Evolutionary conservation across 805 yeast species (phyloP).

Genomic region (Blastobotrys terrestris): DNA sequence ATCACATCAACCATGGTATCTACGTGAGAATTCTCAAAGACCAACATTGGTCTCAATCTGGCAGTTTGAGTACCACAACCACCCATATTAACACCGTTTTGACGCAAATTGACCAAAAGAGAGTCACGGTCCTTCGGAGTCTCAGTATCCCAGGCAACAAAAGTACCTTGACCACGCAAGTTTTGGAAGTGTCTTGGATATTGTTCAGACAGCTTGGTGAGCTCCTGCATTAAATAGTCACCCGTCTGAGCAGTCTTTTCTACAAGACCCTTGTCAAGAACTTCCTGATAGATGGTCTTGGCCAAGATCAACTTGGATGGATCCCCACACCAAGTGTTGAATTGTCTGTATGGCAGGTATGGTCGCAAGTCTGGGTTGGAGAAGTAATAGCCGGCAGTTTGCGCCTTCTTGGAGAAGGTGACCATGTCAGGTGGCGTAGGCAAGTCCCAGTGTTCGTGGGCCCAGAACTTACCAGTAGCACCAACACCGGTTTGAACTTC

Average conservation of each 20-base stretch:
- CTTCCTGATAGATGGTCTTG: conserved; percentile 63
- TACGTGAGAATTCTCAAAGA: conserved; percentile 75
- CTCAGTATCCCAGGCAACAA: conserved; percentile 73
- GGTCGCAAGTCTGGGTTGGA: conserved; percentile 69
- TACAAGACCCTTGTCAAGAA: conserved; percentile 53
- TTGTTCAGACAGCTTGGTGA: conserved; percentile 48
- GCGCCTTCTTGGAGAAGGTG: conserved; percentile 84
- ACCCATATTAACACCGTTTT: conserved; percentile 70
- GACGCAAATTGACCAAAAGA: conserved; percentile 54
- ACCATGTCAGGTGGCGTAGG: conserved; percentile 75
- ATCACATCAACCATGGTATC: conserved; percentile 50
- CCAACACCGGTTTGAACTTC: conserved; percentile 91
- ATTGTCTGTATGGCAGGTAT: conserved; percentile 75
- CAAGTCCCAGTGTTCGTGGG: conserved; percentile 77
- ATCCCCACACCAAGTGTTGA: conserved; percentile 93
- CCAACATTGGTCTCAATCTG: conserved; percentile 74
- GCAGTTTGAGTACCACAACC: conserved; percentile 78
- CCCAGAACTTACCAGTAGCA: conserved; percentile 83
- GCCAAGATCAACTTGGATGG: conserved; percentile 75
- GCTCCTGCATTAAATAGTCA: conserved; percentile 52
- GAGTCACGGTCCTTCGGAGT: conserved; percentile 50
- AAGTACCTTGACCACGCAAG: conserved; percentile 78
- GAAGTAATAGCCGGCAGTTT: conserved; percentile 83
- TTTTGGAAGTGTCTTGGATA: conserved; percentile 49
- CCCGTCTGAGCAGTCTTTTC: conserved; percentile 57